phyloP scores from a whole-genome alignment of 169 alveolate genomes.

The Plasmodium vinckei region DNA sequence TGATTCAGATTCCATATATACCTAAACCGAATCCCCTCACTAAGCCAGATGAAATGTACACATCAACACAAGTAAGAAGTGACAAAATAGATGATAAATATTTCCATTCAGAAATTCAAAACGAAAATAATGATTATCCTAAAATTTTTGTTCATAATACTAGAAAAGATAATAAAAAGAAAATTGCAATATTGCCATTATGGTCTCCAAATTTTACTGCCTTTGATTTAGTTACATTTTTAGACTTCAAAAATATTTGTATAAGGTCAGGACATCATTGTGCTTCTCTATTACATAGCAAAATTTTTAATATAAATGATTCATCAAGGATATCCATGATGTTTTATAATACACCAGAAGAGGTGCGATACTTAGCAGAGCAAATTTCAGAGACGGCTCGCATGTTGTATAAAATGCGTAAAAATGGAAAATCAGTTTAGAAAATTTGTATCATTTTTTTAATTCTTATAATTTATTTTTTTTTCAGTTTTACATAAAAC shows the following conservation, averaged over 20 bases:
- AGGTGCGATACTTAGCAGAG: conserved; percentile 27
- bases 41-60: background rate
- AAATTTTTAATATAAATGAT: conserved; percentile 22
- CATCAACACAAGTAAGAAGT: background rate
- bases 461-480: too few relatives aligned
- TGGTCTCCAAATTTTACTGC: conserved; percentile 57
- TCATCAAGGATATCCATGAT: conserved; percentile 29
- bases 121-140: background rate
- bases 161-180: conserved; percentile 2
- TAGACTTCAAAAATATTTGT: conserved; percentile 64
- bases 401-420: conserved; percentile 13
- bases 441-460: too few relatives aligned
- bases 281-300: conserved; percentile 29
- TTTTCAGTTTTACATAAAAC: too few relatives aligned
- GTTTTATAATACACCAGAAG: conserved; percentile 72
- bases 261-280: conserved; percentile 68
- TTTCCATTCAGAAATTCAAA: background rate
- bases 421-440: background rate
- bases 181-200: conserved; percentile 45
- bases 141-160: conserved; percentile 25
- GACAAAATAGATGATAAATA: background rate
- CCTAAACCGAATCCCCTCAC: too few relatives aligned
- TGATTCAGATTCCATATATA: conserved; percentile 13
- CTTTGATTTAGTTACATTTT: conserved; percentile 48
- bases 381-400: conserved; percentile 31